These are phyloP conservation scores for Mariannaea sp. DNA, from an alignment of 2,329 filamentous ascomycete genomes.

Conservation along the genomic window DNA sequence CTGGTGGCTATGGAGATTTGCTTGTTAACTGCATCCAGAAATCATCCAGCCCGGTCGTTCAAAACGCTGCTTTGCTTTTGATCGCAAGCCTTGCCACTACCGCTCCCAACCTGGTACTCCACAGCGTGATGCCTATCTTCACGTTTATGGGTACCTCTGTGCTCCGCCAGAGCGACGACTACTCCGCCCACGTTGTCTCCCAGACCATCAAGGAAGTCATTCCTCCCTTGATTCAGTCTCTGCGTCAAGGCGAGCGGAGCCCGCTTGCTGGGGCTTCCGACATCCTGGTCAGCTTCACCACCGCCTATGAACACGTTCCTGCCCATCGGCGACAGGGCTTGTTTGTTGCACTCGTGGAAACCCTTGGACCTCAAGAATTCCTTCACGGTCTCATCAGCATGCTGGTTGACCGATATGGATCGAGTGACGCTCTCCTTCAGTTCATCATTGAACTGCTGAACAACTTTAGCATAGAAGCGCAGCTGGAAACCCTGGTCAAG, in stretches of 20 bases:
- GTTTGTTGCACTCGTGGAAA: slow-evolving; percentile 83
- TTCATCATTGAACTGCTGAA: slow-evolving; percentile 78
- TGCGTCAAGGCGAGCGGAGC: slow-evolving; percentile 79
- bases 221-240: slow-evolving; percentile 83
- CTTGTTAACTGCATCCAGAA: slow-evolving; percentile 94
- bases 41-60: slow-evolving; percentile 88
- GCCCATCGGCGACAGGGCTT: slow-evolving; percentile 80
- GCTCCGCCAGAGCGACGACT: slow-evolving; percentile 91
- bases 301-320: slow-evolving; percentile 95
- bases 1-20: slow-evolving; percentile 83
- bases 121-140: slow-evolving; percentile 99
- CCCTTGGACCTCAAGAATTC: slow-evolving; percentile 84
- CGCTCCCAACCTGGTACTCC: slow-evolving; percentile 87
- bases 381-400: slow-evolving; percentile 86
- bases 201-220: slow-evolving; percentile 94
- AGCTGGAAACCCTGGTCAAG: slow-evolving; percentile 77
- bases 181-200: slow-evolving; percentile 94
- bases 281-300: slow-evolving; percentile 92
- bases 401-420: slow-evolving; percentile 85
- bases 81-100: slow-evolving; percentile 86
- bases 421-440: slow-evolving; percentile 72
- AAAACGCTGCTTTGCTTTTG: slow-evolving; percentile 86
- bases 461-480: slow-evolving; percentile 73
- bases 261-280: slow-evolving; percentile 83
- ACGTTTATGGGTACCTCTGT: slow-evolving; percentile 96